Percentiles rank a stretch among this genome's conserved stretches.
These are phyloP conservation scores for Pseudogymnoascus sp. DNA, from an alignment of 2,329 filamentous ascomycete species.

Conservation along the genomic window DNA sequence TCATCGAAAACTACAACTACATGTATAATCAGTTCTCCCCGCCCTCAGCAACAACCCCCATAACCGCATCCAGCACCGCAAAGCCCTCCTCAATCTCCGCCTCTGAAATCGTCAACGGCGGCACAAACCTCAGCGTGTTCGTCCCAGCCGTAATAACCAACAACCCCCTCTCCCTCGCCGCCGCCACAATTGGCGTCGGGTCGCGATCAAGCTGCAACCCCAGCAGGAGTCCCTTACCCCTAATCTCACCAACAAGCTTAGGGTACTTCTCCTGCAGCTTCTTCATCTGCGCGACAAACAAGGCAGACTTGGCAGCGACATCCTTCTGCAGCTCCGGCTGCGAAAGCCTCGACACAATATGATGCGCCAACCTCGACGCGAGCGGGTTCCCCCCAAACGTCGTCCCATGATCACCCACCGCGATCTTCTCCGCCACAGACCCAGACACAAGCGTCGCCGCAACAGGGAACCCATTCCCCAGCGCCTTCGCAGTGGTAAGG, in stretches of 20 bases:
- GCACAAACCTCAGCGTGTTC: constrained; percentile 88
- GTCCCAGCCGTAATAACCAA: constrained; percentile 87
- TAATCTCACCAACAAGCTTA: constrained; percentile 64
- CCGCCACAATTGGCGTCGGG: constrained; percentile 67
- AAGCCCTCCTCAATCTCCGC: constrained; percentile 74
- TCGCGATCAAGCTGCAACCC: constrained; percentile 76
- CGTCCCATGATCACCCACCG: constrained; percentile 63
- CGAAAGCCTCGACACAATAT: constrained; percentile 72
- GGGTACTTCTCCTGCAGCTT: constrained; percentile 55
- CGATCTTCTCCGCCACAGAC: constrained; percentile 58
- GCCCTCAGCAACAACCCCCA: constrained; percentile 28
- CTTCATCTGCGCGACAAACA: constrained; percentile 52
- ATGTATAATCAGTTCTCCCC: not conserved
- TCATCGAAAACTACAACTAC: not conserved
- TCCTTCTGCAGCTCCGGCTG: constrained; percentile 60
- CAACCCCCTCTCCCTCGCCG: constrained; percentile 78
- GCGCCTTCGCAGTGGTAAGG: constrained; percentile 87
- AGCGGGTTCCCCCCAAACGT: constrained; percentile 70
- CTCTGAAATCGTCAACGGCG: constrained; percentile 72
- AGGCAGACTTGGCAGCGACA: constrained; percentile 59
- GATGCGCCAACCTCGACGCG: constrained; percentile 65
- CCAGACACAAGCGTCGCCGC: constrained; percentile 63
- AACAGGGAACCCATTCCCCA: constrained; percentile 94
- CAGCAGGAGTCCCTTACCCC: constrained; percentile 77
- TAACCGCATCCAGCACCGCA: constrained; percentile 63